Base-by-base conservation (phyloP, 805 yeast genomes). In the Millerozyma miso region DNA sequence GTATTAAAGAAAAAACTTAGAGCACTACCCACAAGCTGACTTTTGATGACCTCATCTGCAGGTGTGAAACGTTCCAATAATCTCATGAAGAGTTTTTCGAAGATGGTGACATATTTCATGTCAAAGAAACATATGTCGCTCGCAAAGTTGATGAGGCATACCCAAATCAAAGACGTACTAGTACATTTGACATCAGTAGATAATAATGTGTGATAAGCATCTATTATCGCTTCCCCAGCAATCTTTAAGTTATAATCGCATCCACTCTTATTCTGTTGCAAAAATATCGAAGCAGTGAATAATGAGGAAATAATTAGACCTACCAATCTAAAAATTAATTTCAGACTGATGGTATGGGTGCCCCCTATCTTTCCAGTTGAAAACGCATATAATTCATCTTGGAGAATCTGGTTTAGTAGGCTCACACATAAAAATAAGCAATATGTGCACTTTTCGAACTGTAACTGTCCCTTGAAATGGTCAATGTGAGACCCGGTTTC, bases 41-140 rank as follows among this genome's bases (percentile, higher is more conserved):
- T 47, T 14, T 52, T 38, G 18, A 48, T 35, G 2, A 40, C 37
- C 7, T 19, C 31, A 3, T 26, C 33, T 33, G 52, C 42, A 19
- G 35, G 35, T 19, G 19, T 18, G 6, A 10, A 7, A 5, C 39
- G 26, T 6, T 41, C 35, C 13, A 58, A 41, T 19, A 62, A 42
- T 12, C 44, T 38, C 7, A 50, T 50, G 36, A 63, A 53, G 10
- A 62, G 39, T 8, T 46, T 42, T 10, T 48, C 48, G 37, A 64
- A 58, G 0, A 48, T 35, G 1, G 50, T 42, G 17, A 56, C 54
- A 18, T 44, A 48, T 18, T 54, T 37, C 14, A 64, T 39, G 39
- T 64, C 64, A 10, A 58, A 45, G 40, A 58, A 60, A 42, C 69
- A 64, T 1, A 56, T 42, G 38, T 64, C 68, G 33, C 61, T 61